Base-by-base conservation (phyloP, 2,329 filamentous ascomycete genomes). In the Aquanectria penicillioides region DNA sequence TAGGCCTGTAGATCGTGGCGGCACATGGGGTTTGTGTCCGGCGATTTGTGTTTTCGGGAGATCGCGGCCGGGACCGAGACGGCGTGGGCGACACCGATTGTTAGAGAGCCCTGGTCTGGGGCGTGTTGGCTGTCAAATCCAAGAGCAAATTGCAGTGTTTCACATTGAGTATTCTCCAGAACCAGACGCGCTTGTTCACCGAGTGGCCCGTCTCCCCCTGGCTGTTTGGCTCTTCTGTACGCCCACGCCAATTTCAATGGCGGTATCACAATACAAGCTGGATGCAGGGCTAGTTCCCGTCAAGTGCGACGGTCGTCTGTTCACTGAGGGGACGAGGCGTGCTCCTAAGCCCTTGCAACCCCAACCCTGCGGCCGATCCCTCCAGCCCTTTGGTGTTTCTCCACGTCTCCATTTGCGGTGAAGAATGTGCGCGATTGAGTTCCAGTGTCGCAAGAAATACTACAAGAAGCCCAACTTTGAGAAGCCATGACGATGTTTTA, bases 141-240 rank as follows among this genome's bases (percentile, higher is more conserved):
- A 37, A 37, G 38, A 33, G 57, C 25, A 62, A 55, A 62, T 62
- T 62, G 47, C 55, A 51, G 55, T 55, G 55, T 58, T 58, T 52
- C 55, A 34, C 40, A 33, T 55, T 51, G 54, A 58, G 43, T 11
- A 18, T 37, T 31, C 50, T 54, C 40, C 46, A 40, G 43, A 43
- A 18, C 37, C 10, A 40, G 41, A 29, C 53, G 28, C 22, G 44
- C 49, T 47, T 46, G 59, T 55, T 55, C 59, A 51, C 40, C 31
- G 33, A 34, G 44, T 52, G 55, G 50, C 26, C 33, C 44, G 40
- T 49, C 11, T 48, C 31, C 41, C 50, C 49, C 49, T 22, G 53
- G 49, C 44, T 37, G 12, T 28, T 22, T 37, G 37, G 48, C 52
- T 41, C 22, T 20, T 47, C 20, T 58, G 26, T 26, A 37, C 20